These are phyloP conservation scores for Mycocentrospora acerina DNA, from an alignment of 2,329 filamentous ascomycete species.

Conservation along the genomic window DNA sequence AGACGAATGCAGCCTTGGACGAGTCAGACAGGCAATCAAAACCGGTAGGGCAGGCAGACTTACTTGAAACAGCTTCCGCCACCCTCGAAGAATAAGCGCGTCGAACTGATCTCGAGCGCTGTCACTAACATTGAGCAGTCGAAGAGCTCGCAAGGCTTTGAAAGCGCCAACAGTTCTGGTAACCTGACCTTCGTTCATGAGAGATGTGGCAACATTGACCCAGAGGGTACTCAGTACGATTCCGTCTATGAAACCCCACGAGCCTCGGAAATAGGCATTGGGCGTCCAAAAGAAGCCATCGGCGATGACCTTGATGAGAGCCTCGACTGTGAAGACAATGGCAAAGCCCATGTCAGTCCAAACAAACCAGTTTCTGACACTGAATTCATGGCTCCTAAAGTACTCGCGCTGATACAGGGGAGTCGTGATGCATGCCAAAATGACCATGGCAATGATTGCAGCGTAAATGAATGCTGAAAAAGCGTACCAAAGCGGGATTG, in stretches of 20 bases:
- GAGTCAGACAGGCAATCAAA: slow-evolving; percentile 6
- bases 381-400: slow-evolving; percentile 63
- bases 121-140: slow-evolving; percentile 92
- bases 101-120: slow-evolving; percentile 96
- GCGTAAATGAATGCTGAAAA: slow-evolving; percentile 94
- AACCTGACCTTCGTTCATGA: slow-evolving; percentile 79
- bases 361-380: slow-evolving; percentile 83
- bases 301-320: slow-evolving; percentile 87
- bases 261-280: slow-evolving; percentile 93
- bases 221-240: slow-evolving; percentile 89
- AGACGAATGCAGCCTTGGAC: slow-evolving; percentile 81
- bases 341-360: slow-evolving; percentile 93
- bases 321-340: slow-evolving; percentile 80
- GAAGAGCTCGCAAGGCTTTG: slow-evolving; percentile 89
- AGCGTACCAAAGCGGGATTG: slow-evolving; percentile 85
- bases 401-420: slow-evolving; percentile 92
- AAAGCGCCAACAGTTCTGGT: slow-evolving; percentile 93
- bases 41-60: slow-evolving; percentile 33
- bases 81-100: slow-evolving; percentile 88
- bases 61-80: slow-evolving; percentile 88
- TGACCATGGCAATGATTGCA: slow-evolving; percentile 95
- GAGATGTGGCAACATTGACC: slow-evolving; percentile 86
- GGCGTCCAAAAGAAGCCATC: slow-evolving; percentile 97
- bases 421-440: slow-evolving; percentile 90
- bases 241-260: slow-evolving; percentile 95